phyloP scores from a whole-genome alignment of 352 stramenopile genomes.

The Globisporangium spiculum region DNA sequence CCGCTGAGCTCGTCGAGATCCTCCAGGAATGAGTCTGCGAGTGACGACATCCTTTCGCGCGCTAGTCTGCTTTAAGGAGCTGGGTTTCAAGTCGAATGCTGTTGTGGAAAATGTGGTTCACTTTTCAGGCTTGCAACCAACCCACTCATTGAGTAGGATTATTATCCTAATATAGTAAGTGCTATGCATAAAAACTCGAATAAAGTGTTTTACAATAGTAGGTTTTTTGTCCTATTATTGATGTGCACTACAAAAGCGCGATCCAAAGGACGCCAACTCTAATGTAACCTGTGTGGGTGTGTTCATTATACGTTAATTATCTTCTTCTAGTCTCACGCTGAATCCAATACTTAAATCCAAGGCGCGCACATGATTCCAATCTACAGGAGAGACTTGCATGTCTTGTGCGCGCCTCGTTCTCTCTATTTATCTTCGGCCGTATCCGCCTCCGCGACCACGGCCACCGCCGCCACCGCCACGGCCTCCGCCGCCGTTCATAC shows the following conservation, averaged over 20 bases:
- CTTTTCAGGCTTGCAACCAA: too few relatives aligned
- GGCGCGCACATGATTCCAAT: not conserved
- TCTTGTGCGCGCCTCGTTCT: not conserved
- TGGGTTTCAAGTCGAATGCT: too few relatives aligned
- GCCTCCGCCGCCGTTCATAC: conserved; percentile 15
- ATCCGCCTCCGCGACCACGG: conserved; percentile 13
- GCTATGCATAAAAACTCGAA: too few relatives aligned
- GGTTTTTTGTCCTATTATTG: too few relatives aligned
- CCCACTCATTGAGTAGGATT: too few relatives aligned
- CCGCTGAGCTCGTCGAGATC: conserved; percentile 88
- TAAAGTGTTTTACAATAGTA: too few relatives aligned
- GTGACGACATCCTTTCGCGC: conserved; percentile 59
- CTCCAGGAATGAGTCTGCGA: conserved; percentile 88
- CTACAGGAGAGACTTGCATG: not conserved
- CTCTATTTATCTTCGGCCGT: conserved; percentile 10
- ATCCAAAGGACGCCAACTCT: too few relatives aligned
- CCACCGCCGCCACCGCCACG: conserved; percentile 10
- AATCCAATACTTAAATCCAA: conserved; percentile 5
- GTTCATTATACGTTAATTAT: conserved; percentile 1
- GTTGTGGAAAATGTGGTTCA: too few relatives aligned
- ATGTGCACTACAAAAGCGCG: too few relatives aligned
- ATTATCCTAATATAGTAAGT: too few relatives aligned
- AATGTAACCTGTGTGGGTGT: not conserved
- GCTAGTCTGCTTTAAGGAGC: not conserved
- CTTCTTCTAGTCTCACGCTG: conserved; percentile 1